Conservation (phyloP, 192 early-diverging fungal species). For the Thoreauomyces humboldtii region DNA sequence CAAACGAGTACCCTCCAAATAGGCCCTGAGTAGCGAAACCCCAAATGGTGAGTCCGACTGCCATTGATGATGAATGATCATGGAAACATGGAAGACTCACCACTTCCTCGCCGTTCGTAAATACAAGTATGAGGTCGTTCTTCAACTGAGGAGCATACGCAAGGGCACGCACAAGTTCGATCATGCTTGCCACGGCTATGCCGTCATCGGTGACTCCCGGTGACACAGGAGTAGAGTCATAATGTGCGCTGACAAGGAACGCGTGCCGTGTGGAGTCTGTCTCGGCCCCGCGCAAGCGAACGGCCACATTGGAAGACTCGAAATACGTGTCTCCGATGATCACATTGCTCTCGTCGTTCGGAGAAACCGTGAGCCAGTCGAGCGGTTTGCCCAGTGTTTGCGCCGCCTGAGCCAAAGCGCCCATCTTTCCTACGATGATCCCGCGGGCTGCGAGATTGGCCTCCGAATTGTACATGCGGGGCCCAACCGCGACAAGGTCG, state of each 20-base stretch:
- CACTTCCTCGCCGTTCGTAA: constrained; percentile 53
- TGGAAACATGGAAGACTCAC: too few species aligned
- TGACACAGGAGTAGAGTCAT: constrained; percentile 36
- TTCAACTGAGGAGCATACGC: background rate
- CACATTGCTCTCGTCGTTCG: constrained; percentile 19
- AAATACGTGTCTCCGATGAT: constrained; percentile 9
- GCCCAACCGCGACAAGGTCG: background rate
- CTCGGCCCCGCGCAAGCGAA: constrained; percentile 15
- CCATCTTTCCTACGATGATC: too few species aligned
- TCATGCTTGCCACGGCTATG: constrained; percentile 38
- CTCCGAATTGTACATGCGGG: background rate
- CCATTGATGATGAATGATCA: background rate
- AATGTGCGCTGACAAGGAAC: constrained; percentile 47
- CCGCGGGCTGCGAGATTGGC: too few species aligned
- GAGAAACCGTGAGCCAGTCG: background rate
- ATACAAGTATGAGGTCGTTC: constrained; percentile 38
- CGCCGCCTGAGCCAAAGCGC: too few species aligned
- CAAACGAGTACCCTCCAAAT: constrained; percentile 38
- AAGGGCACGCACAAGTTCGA: constrained; percentile 33
- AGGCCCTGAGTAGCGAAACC: constrained; percentile 5
- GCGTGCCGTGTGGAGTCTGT: constrained; percentile 18
- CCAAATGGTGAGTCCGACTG: background rate
- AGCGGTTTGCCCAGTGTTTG: background rate
- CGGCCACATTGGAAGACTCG: constrained; percentile 39
- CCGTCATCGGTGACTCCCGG: constrained; percentile 49